Base-by-base conservation (phyloP, 106 monocot genomes). In the Phalaenopsis equestris region DNA sequence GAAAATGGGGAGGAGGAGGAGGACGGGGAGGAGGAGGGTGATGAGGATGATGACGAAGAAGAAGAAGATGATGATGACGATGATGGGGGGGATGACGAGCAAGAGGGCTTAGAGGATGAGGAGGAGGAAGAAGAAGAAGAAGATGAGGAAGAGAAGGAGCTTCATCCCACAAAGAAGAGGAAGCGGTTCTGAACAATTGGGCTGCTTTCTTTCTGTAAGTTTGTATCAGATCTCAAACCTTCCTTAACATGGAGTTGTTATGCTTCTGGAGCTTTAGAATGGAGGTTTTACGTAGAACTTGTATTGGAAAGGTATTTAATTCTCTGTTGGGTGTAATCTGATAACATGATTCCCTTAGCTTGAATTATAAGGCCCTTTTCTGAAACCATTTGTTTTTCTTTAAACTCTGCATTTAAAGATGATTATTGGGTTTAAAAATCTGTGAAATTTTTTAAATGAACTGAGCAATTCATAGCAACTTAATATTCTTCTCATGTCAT, bases 1-100 rank as follows among this genome's bases (percentile, higher is more conserved):
- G 52, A 52, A 12, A 14, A 12, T 52, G 52, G 14, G 52, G 52
- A 52, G 14, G 52, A 52, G 52, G 52, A 12, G 3, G 52, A 52
- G 2, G 52, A 52, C 0, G 52, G 12, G 36, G 73, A 73, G 1
- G 73, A 42, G 3, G 73, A 42, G 17, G 73, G 42, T 42, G 73
- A 73, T 0, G 73, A 42, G 1, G 73, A 73, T n/a, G 73, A 73
- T n/a, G 73, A 73, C 3, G 73, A 42, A 3, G 73, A 73, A 17
- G 73, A 73, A 18, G 73, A 73, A 1, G 73, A 42, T n/a, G 73
- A 73, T n/a, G 73, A 73, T 1, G 42, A 73, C 18, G 73, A 73
- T 6, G 73, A 73, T 10, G 73, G 43, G 5, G 73, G 36, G 2
- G 73, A 73, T 2, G 73, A 73, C 18, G 73, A 18, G 21, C 17